phyloP scores from a whole-genome alignment of 2,329 filamentous ascomycete species.

The Talaromyces funiculosus region DNA sequence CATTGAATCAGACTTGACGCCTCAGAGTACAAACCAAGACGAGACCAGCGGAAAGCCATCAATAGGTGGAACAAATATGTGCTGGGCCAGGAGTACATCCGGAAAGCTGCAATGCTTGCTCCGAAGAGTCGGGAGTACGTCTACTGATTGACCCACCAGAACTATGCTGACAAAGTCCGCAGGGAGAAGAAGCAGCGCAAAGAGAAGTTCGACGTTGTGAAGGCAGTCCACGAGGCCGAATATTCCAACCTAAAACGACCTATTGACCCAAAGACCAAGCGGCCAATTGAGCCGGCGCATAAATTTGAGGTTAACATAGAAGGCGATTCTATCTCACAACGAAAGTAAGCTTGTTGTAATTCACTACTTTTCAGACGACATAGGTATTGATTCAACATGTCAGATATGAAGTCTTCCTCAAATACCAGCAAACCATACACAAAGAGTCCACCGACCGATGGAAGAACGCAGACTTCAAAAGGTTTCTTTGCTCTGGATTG shows the following conservation, averaged over 20 bases:
- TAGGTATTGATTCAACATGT: neutral
- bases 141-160: neutral
- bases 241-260: slow-evolving; percentile 40
- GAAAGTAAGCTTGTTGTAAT: slow-evolving; percentile 33
- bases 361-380: neutral
- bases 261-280: slow-evolving; percentile 39
- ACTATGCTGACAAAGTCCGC: neutral
- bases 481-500: slow-evolving; percentile 45
- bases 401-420: slow-evolving; percentile 41
- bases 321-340: slow-evolving; percentile 41
- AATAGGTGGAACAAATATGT: slow-evolving; percentile 46
- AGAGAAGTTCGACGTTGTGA: slow-evolving; percentile 39
- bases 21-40: slow-evolving; percentile 37
- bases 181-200: slow-evolving; percentile 42
- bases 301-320: slow-evolving; percentile 46
- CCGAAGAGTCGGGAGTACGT: slow-evolving; percentile 42
- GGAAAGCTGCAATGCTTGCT: slow-evolving; percentile 40
- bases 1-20: slow-evolving; percentile 34
- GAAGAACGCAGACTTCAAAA: slow-evolving; percentile 41
- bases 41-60: slow-evolving; percentile 44
- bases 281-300: slow-evolving; percentile 44
- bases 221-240: slow-evolving; percentile 41
- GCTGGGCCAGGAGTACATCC: slow-evolving; percentile 44
- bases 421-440: slow-evolving; percentile 44
- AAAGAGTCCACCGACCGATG: slow-evolving; percentile 41